A percentile compares a stretch with the other conserved stretches of the same genome.
Conservation (phyloP, 306 rosid species). For the Begonia loranthoides region DNA sequence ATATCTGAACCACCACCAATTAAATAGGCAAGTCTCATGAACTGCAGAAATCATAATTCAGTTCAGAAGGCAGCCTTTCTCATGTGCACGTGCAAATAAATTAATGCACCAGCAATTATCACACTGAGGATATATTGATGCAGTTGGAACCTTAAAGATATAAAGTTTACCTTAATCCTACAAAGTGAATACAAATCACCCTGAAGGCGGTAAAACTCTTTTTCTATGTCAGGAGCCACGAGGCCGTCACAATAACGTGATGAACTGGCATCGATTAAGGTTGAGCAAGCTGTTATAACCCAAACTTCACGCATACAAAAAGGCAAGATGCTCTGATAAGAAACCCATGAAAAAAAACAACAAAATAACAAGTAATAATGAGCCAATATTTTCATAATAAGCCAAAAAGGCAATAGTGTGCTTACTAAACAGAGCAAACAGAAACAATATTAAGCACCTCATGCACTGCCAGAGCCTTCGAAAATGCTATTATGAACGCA, state of each 20-base stretch:
- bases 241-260: constrained; percentile 59
- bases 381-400: constrained; percentile 13
- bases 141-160: background rate
- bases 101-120: too few relatives aligned
- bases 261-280: constrained; percentile 56
- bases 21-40: constrained; percentile 95
- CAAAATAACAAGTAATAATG: constrained; percentile 4
- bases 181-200: constrained; percentile 91
- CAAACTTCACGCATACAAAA: constrained; percentile 96
- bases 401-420: constrained; percentile 8
- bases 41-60: constrained; percentile 51
- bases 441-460: constrained; percentile 51
- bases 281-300: constrained; percentile 83
- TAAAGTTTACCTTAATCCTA: constrained; percentile 68
- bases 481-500: constrained; percentile 83
- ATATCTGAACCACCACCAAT: constrained; percentile 79
- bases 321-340: constrained; percentile 69
- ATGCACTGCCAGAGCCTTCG: constrained; percentile 61
- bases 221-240: constrained; percentile 60
- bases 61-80: background rate
- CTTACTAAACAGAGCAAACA: constrained; percentile 2
- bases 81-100: too few relatives aligned
- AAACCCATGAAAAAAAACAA: constrained; percentile 21
- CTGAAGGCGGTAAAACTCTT: constrained; percentile 75
- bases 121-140: too few relatives aligned